These are phyloP conservation scores for Epichloe coenophiala DNA, from an alignment of 2,329 filamentous ascomycete species.

Conservation along the genomic window DNA sequence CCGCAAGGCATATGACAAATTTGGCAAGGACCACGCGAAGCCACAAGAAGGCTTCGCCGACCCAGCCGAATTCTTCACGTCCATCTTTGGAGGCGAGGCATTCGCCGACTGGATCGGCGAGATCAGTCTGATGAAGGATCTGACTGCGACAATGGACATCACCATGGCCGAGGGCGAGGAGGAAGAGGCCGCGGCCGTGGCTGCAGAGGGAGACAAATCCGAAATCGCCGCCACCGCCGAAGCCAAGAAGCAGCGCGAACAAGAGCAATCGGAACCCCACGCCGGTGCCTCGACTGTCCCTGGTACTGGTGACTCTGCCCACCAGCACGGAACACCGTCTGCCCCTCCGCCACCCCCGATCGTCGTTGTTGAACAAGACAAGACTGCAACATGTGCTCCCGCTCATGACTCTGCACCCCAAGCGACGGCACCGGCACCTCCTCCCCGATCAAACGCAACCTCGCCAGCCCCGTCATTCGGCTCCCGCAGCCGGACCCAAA, in stretches of 20 bases:
- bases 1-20: conserved; percentile 89
- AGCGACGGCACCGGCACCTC: conserved; percentile 10
- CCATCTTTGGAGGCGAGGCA: conserved; percentile 94
- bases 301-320: conserved; percentile 12
- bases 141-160: conserved; percentile 97
- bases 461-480: conserved; percentile 30
- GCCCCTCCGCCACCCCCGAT: conserved; percentile 17
- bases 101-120: conserved; percentile 96
- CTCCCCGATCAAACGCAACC: conserved; percentile 20
- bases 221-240: conserved; percentile 46
- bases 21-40: conserved; percentile 87
- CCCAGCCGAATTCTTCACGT: conserved; percentile 93
- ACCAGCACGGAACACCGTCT: conserved; percentile 6
- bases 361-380: conserved; percentile 28
- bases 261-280: conserved; percentile 18
- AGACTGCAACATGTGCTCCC: conserved; percentile 11
- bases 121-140: conserved; percentile 95
- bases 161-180: conserved; percentile 66
- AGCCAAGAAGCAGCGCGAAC: conserved; percentile 41
- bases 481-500: conserved; percentile 32
- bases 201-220: conserved; percentile 23
- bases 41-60: conserved; percentile 89
- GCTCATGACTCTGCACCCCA: conserved; percentile 9
- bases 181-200: conserved; percentile 22
- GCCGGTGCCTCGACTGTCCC: conserved; percentile 10